These are phyloP conservation scores for Thelephora aurantiotincta DNA, from an alignment of 768 basidiomycete genomes.

Conservation along the genomic window DNA sequence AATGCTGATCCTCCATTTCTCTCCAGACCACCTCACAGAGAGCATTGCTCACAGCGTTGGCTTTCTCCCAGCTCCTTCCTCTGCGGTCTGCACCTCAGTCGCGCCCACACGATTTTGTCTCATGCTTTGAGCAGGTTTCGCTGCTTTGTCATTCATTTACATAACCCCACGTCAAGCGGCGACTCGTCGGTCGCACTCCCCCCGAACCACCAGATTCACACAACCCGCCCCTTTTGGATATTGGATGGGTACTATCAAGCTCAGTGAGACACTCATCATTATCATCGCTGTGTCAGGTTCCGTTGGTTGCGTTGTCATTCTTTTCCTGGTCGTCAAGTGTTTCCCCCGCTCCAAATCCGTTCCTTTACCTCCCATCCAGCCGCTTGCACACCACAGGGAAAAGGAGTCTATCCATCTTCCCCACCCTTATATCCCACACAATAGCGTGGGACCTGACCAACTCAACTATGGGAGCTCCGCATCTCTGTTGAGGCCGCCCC, in stretches of 20 bases:
- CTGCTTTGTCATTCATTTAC: constrained; percentile 5
- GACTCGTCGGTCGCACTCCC: not conserved
- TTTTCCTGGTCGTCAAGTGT: constrained; percentile 24
- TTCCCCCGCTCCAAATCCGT: constrained; percentile 17
- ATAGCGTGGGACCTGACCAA: constrained; percentile 14
- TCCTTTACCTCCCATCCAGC: constrained; percentile 53
- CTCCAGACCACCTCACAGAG: not conserved
- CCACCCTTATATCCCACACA: constrained; percentile 8
- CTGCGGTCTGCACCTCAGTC: not conserved
- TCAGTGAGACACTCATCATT: constrained; percentile 22
- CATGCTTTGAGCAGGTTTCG: not conserved
- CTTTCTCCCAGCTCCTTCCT: not conserved
- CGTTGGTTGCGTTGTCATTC: constrained; percentile 25
- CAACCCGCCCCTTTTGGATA: constrained; percentile 5
- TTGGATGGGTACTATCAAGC: constrained; percentile 8
- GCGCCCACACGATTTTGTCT: not conserved
- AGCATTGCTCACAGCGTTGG: not conserved
- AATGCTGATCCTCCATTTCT: not conserved
- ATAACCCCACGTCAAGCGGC: not conserved
- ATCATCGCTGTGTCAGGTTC: constrained; percentile 33
- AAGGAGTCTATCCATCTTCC: constrained; percentile 30
- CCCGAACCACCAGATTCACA: constrained; percentile 2
- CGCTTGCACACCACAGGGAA: constrained; percentile 47
- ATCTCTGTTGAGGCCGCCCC: constrained; percentile 2
- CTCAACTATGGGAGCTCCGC: not conserved